These are phyloP conservation scores for Trametes coccinea DNA, from an alignment of 768 basidiomycete species.

Conservation along the genomic window DNA sequence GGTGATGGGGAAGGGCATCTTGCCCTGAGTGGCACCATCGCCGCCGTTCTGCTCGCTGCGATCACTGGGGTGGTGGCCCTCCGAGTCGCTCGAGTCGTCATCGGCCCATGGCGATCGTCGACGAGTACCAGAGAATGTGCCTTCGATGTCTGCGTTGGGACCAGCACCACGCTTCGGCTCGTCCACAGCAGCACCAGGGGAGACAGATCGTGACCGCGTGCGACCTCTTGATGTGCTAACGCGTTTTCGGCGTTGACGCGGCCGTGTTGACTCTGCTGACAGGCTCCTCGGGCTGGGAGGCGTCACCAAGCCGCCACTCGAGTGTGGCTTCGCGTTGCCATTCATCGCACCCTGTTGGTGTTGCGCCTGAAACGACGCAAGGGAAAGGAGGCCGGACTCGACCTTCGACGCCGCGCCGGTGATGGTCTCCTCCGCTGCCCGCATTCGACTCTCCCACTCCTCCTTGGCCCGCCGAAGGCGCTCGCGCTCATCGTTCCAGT, in stretches of 20 bases:
- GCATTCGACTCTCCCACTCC: slow-evolving; percentile 74
- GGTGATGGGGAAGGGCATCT: slow-evolving; percentile 30
- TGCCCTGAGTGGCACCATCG: slow-evolving; percentile 18
- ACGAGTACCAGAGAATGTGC: slow-evolving; percentile 15
- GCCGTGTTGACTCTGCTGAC: slow-evolving; percentile 55
- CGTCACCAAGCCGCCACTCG: slow-evolving; percentile 59
- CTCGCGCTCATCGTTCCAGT: slow-evolving; percentile 81
- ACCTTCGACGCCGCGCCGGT: slow-evolving; percentile 43
- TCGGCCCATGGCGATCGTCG: slow-evolving; percentile 31
- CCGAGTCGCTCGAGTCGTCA: slow-evolving; percentile 31
- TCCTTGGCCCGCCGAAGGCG: slow-evolving; percentile 70
- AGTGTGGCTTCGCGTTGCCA: slow-evolving; percentile 33
- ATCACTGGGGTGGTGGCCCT: slow-evolving; percentile 21
- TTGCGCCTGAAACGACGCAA: slow-evolving; percentile 35
- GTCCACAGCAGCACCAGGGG: slow-evolving; percentile 25
- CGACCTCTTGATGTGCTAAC: slow-evolving; percentile 40
- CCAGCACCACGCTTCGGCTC: slow-evolving; percentile 9
- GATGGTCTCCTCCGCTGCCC: slow-evolving; percentile 54
- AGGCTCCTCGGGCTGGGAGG: slow-evolving; percentile 77
- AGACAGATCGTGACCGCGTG: slow-evolving; percentile 36
- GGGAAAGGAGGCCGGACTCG: slow-evolving; percentile 36
- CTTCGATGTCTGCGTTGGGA: slow-evolving; percentile 7
- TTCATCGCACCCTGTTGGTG: slow-evolving; percentile 36
- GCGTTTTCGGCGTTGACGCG: slow-evolving; percentile 28
- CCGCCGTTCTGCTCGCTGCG: slow-evolving; percentile 9